Evolutionary conservation across 176 grass and related monocot genomes (phyloP).

Genomic region (Echinochloa phyllopogon): DNA sequence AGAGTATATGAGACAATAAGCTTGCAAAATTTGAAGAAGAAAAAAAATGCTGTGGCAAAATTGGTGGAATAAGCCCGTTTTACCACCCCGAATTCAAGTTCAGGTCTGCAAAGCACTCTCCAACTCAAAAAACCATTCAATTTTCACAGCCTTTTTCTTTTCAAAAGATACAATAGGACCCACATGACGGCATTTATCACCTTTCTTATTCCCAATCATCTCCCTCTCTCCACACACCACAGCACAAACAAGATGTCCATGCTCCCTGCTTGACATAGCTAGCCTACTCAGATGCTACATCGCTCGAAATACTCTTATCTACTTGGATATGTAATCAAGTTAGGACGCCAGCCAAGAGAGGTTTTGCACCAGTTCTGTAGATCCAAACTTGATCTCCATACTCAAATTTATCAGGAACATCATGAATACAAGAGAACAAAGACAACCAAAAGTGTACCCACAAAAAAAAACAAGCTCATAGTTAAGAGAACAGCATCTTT

Average conservation of each 20-base stretch:
- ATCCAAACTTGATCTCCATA: background rate
- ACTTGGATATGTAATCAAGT: background rate
- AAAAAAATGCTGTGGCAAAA: background rate
- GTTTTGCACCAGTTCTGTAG: background rate
- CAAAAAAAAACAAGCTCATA: background rate
- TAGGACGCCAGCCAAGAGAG: background rate
- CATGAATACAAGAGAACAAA: slow-evolving; percentile 5
- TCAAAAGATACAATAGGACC: too few species aligned
- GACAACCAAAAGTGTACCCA: background rate
- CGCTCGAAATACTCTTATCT: background rate
- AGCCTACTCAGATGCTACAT: background rate
- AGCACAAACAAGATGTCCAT: background rate
- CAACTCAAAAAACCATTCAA: background rate
- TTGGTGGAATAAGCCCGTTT: background rate
- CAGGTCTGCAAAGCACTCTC: too few species aligned
- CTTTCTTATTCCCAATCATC: background rate
- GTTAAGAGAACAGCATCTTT: slow-evolving; percentile 20
- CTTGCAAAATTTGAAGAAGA: background rate
- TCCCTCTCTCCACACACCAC: background rate
- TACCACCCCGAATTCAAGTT: background rate
- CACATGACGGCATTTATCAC: background rate
- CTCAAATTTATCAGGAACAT: slow-evolving; percentile 8
- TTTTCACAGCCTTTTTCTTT: too few species aligned
- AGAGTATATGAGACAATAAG: slow-evolving; percentile 1
- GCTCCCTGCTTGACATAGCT: background rate